Percentiles rank a stretch among this genome's conserved stretches.
phyloP scores from a whole-genome alignment of 2,329 filamentous ascomycete species.

The Scedosporium minutisporum region DNA sequence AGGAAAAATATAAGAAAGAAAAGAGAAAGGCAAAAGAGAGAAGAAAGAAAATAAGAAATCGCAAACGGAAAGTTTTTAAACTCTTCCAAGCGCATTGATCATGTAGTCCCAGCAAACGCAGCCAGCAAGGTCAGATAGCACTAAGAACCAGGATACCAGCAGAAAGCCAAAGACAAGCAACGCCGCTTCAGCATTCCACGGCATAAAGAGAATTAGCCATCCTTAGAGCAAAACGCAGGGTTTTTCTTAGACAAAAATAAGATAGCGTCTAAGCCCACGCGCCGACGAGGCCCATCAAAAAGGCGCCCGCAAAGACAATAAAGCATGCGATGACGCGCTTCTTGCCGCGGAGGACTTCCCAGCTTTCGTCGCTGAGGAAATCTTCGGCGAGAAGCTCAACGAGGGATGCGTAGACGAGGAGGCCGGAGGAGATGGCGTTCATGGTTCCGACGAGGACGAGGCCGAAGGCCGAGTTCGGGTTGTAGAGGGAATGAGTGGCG shows the following conservation, averaged over 20 bases:
- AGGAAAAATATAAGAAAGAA: not conserved
- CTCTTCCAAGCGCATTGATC: no score
- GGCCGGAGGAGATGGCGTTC: constrained; percentile 62
- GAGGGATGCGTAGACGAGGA: constrained; percentile 62
- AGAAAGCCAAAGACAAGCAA: not conserved
- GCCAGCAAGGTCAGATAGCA: not conserved
- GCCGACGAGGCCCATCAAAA: constrained; percentile 54
- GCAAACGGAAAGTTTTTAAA: no score
- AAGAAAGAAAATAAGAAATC: not conserved
- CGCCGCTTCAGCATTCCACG: not conserved
- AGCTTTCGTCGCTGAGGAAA: constrained; percentile 58
- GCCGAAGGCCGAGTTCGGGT: constrained; percentile 54
- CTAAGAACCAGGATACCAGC: not conserved
- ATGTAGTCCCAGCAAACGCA: not conserved
- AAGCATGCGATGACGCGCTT: constrained; percentile 44
- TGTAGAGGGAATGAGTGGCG: constrained; percentile 59
- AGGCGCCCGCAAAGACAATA: constrained; percentile 48
- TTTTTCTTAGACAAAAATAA: not conserved
- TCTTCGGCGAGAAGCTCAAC: constrained; percentile 66
- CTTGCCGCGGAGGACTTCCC: constrained; percentile 43
- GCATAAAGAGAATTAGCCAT: not conserved
- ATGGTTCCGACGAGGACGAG: constrained; percentile 64
- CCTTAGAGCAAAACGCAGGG: no score
- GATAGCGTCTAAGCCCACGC: constrained; percentile 42
- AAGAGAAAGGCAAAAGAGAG: not conserved